Evolutionary conservation across 345 rosid species (phyloP).

Genomic region (Punica granatum): DNA sequence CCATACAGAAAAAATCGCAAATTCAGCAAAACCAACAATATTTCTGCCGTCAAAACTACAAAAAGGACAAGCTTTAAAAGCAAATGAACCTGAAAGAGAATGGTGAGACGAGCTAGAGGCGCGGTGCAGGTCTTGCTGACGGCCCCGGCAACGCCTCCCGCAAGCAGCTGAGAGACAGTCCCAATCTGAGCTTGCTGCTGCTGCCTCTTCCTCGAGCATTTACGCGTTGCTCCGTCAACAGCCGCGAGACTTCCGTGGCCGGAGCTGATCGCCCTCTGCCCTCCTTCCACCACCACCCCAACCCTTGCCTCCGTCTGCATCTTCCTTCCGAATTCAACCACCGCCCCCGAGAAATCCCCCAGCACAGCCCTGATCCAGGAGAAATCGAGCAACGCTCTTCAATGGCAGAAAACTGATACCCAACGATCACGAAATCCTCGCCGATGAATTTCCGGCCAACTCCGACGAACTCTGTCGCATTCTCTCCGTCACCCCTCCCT

Average conservation of each 20-base stretch:
- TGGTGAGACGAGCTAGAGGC: conserved; percentile 91
- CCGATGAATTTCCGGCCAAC: background rate
- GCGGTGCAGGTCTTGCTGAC: conserved; percentile 96
- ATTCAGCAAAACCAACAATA: background rate
- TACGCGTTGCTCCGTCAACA: conserved; percentile 33
- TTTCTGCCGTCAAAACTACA: background rate
- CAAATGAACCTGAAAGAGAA: conserved; percentile 74
- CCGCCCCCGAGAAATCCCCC: background rate
- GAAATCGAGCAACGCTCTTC: background rate
- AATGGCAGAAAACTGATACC: background rate
- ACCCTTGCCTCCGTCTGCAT: conserved; percentile 89
- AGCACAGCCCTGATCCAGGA: background rate
- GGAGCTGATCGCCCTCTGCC: conserved; percentile 37
- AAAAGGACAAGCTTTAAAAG: background rate
- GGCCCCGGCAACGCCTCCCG: conserved; percentile 97
- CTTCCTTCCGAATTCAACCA: conserved; percentile 12
- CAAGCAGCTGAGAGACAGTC: conserved; percentile 66
- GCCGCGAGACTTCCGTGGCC: conserved; percentile 41
- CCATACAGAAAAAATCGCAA: background rate
- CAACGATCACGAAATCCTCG: background rate
- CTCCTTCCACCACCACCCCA: conserved; percentile 54
- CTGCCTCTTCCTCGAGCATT: conserved; percentile 20
- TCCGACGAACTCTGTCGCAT: conserved; percentile 2
- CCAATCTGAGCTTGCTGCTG: conserved; percentile 57
- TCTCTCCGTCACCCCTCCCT: background rate